Base-by-base conservation (phyloP, 2,329 filamentous ascomycete species). In the Fusarium hostae region DNA sequence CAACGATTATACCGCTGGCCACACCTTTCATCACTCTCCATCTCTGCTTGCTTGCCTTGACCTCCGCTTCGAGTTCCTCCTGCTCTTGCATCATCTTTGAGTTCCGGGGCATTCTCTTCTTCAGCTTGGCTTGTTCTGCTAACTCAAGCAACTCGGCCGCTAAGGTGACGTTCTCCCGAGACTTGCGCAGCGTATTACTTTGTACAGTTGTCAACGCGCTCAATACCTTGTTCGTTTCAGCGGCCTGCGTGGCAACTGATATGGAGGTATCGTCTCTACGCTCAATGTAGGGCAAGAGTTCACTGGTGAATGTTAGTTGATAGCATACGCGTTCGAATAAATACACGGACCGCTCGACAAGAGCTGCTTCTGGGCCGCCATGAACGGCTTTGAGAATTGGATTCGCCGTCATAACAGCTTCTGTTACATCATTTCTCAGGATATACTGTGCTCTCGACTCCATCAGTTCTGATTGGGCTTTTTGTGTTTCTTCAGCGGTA, bases 311-410 rank as follows among this genome's bases (percentile, higher is more conserved):
- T 60, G 47, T 75, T 58, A 76, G 65, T 54, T 11, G 20, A 39
- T 15, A 34, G 22, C 16, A 32, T 28, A 32, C 24, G 4, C 32
- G 20, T 22, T 12, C 5, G n/a, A 55, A 34, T 6, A 32, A 35
- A 35, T 28, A 30, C 20, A 67, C 80, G 41, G 85, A 93, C 93
- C 89, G 88, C 81, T 96, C 93, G 57, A 90, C 84, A 47, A 88
- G 87, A 4, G 89, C 88, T 22, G 89, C 87, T 66, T 88, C 86
- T 16, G 87, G 88, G 45, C 90, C 90, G 66, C 88, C 84, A 79
- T 97, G 93, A 41, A 95, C 89, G 10, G 94, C 91, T 76, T 92
- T 93, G 63, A 97, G 83, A 43, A 93, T 90, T 11, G 94, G 93
- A 75, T 94, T 91, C 62, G 90, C 90, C 73, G 89, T 89, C 72